Base-by-base conservation (phyloP, 2,329 filamentous ascomycete genomes). In the Beauveria sp. region DNA sequence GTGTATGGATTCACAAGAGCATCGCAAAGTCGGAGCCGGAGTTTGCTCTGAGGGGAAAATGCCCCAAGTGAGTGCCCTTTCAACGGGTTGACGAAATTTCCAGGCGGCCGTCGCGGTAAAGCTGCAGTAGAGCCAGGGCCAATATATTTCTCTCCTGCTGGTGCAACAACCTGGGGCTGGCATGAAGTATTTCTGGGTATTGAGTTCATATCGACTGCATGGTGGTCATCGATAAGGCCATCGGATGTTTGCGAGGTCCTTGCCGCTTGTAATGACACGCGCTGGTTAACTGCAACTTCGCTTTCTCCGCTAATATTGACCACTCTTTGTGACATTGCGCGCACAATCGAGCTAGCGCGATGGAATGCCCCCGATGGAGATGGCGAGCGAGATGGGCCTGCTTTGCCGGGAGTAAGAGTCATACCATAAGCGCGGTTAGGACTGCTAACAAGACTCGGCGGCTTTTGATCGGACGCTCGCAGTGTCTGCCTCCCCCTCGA, bases 241-340 rank as follows among this genome's bases (percentile, higher is more conserved):
- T 81, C 79, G 31, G 83, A 38, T 40, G 28, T n/a, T 16, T 48
- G 49, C 16, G 58, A 48, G 26, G 24, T 60, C 8, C 58, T 53
- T 38, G 76, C 88, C 72, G 78, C 87, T 78, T 79, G 77, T 53
- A 85, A 81, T 48, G 85, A 82, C 26, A 87, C 81, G 57, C 84
- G 86, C 65, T 89, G 86, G 72, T 96, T 91, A 18, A 93, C 80
- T 22, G 90, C 60, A 18, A 55, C 78, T 68, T 97, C 91, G 5
- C 88, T 88, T 69, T 98, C 95, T 71, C 96, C 96, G 75, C 92
- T 96, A 68, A 99, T 84, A 71, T 98, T 98, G 70, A 99, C 95
- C 61, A 99, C 93, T 78, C 95, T 91, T 77, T 97, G 93, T 38
- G 96, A 98, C 86, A 99, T 96, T 64, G 86, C 86, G 66, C 89